Percentiles rank a stretch among this genome's conserved stretches.
phyloP scores from a whole-genome alignment of 1,284 basidiomycete genomes.

The Malassezia pachydermatis region DNA sequence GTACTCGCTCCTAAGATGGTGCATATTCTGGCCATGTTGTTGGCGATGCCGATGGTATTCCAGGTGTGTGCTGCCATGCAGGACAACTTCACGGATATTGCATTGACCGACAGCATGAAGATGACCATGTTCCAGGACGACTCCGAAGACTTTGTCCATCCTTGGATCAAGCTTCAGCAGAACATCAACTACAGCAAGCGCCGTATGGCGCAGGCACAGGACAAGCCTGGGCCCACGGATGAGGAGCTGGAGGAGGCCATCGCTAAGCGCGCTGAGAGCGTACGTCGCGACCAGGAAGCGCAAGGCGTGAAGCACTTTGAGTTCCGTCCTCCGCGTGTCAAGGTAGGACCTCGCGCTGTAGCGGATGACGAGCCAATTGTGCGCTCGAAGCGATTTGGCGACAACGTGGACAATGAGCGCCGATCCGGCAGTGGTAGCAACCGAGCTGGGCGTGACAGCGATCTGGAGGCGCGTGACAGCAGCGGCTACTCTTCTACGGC shows the following conservation, averaged over 20 bases:
- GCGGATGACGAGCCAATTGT: neutral
- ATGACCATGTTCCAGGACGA: neutral
- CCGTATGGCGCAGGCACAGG: constrained; percentile 62
- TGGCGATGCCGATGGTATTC: too few relatives aligned
- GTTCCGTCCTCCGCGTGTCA: constrained; percentile 5
- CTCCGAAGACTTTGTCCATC: constrained; percentile 2
- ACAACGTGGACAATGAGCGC: neutral
- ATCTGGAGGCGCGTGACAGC: neutral
- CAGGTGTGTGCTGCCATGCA: too few relatives aligned
- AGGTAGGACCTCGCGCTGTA: neutral
- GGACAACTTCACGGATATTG: too few relatives aligned
- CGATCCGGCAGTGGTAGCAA: neutral
- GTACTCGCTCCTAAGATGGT: neutral
- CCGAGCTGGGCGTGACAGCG: neutral
- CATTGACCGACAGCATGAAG: too few relatives aligned
- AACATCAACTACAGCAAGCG: constrained; percentile 60
- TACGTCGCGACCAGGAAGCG: neutral
- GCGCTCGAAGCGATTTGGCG: neutral
- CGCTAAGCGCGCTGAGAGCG: constrained; percentile 49
- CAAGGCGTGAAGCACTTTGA: neutral
- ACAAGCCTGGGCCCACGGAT: constrained; percentile 54
- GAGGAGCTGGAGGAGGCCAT: constrained; percentile 54
- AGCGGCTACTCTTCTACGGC: constrained; percentile 10
- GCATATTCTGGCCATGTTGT: neutral
- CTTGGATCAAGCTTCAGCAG: constrained; percentile 54